These are phyloP conservation scores for Mortierella sp. DNA, from an alignment of 371 early-diverging fungal genomes.

Conservation along the genomic window DNA sequence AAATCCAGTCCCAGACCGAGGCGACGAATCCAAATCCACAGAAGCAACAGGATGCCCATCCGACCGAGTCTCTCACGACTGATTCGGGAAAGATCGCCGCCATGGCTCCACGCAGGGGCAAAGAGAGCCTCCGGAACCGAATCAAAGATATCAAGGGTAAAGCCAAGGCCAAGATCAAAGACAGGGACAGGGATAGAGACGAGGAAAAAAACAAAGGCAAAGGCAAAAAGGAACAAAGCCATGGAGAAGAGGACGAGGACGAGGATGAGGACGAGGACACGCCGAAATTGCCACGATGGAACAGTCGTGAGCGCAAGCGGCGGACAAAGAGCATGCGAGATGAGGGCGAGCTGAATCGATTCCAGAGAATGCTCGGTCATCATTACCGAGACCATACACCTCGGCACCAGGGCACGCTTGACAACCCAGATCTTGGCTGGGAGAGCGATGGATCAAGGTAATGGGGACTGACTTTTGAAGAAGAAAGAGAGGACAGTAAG, in stretches of 20 bases:
- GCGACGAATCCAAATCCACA: background rate
- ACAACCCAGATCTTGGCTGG: conserved; percentile 33
- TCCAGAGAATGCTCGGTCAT: conserved; percentile 27
- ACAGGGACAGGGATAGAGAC: conserved; percentile 1
- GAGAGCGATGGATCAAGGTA: conserved; percentile 34
- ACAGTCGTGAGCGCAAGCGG: conserved; percentile 10
- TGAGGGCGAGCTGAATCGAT: conserved; percentile 35
- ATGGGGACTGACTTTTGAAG: no score
- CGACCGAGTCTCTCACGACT: background rate
- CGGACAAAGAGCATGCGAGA: conserved; percentile 37
- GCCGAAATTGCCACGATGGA: background rate
- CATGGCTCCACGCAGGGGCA: no score
- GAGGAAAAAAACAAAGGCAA: conserved; percentile 28
- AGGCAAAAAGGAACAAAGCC: background rate
- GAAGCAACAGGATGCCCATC: background rate
- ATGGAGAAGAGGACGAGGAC: background rate
- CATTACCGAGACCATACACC: conserved; percentile 2
- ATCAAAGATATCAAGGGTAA: background rate
- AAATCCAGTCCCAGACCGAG: background rate
- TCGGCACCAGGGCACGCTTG: conserved; percentile 11
- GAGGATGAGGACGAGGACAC: background rate
- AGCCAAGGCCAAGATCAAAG: conserved; percentile 13
- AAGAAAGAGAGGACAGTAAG: background rate
- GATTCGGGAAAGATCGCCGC: no score
- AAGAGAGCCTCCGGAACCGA: no score